Percentiles rank a stretch among this genome's conserved stretches.
Evolutionary conservation across 2,329 filamentous ascomycete species (phyloP).

Genomic region (Cadophora sp.): DNA sequence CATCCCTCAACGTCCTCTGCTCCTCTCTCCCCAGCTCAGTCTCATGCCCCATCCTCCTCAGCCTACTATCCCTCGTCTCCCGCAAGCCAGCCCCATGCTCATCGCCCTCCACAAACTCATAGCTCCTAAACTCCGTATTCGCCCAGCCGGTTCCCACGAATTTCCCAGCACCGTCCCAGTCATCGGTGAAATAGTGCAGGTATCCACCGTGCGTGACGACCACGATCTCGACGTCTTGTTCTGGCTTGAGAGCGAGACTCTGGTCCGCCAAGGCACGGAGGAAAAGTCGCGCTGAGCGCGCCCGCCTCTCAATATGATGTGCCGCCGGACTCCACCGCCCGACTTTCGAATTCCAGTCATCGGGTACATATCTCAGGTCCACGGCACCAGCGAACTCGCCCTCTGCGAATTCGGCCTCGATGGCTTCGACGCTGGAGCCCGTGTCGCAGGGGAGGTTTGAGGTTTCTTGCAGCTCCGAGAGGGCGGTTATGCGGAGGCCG

Average conservation of each 20-base stretch:
- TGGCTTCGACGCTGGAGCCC: conserved; percentile 62
- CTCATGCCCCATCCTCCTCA: conserved; percentile 36
- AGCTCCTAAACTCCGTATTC: conserved; percentile 42
- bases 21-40: conserved; percentile 36
- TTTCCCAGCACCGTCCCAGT: conserved; percentile 65
- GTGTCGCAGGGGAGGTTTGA: conserved; percentile 78
- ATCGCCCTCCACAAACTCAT: conserved; percentile 34
- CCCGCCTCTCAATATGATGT: conserved; percentile 43
- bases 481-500: conserved; percentile 57
- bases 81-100: conserved; percentile 35
- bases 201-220: conserved; percentile 85
- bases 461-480: conserved; percentile 83
- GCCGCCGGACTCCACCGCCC: conserved; percentile 30
- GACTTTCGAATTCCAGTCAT: conserved; percentile 76
- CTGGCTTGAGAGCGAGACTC: conserved; percentile 35
- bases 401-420: conserved; percentile 64
- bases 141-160: conserved; percentile 43
- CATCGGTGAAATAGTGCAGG: conserved; percentile 83
- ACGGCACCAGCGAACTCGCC: conserved; percentile 54
- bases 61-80: conserved; percentile 40
- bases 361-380: conserved; percentile 66
- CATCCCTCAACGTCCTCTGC: conserved; percentile 37
- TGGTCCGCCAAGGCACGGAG: conserved; percentile 53
- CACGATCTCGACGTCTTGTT: conserved; percentile 67
- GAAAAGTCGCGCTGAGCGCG: conserved; percentile 64